phyloP scores from a whole-genome alignment of 1,139 yeast species.

The Pichia kudriavzevii region DNA sequence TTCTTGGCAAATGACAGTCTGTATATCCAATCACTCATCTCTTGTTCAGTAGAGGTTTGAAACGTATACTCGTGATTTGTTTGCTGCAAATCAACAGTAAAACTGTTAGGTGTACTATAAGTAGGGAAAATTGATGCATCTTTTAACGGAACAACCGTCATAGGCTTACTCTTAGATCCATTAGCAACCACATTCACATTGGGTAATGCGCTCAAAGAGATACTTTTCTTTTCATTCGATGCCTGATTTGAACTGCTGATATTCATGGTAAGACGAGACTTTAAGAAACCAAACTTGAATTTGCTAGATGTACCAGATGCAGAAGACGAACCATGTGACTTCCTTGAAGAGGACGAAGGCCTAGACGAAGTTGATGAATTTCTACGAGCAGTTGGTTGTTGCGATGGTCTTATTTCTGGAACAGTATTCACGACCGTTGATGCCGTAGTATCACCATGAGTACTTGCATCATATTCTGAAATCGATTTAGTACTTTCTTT shows the following conservation, averaged over 20 bases:
- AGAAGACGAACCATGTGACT: neutral
- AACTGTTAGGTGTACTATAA: slow-evolving; percentile 44
- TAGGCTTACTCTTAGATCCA: slow-evolving; percentile 39
- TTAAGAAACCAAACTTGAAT: slow-evolving; percentile 32
- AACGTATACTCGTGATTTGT: slow-evolving; percentile 54
- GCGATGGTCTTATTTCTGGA: no score
- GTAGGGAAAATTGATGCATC: slow-evolving; percentile 47
- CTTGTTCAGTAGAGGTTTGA: slow-evolving; percentile 60
- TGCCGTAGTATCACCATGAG: neutral
- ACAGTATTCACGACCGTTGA: neutral
- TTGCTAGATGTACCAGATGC: slow-evolving; percentile 6
- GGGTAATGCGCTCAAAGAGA: slow-evolving; percentile 54
- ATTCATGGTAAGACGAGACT: slow-evolving; percentile 37
- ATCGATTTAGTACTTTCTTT: neutral
- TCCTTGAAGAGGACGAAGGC: neutral
- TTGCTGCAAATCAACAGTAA: slow-evolving; percentile 50
- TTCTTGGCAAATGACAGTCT: slow-evolving; percentile 41
- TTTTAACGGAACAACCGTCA: slow-evolving; percentile 48
- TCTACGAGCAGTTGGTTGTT: no score
- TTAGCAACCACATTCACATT: slow-evolving; percentile 32
- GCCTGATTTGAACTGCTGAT: slow-evolving; percentile 29
- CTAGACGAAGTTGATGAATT: neutral
- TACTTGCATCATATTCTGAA: neutral
- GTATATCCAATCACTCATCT: slow-evolving; percentile 71
- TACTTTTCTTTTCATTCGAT: slow-evolving; percentile 42